A percentile compares a stretch with the other conserved stretches of the same genome.
phyloP scores from a whole-genome alignment of 305 asterid genomes.

The Fraxinus dipetala region DNA sequence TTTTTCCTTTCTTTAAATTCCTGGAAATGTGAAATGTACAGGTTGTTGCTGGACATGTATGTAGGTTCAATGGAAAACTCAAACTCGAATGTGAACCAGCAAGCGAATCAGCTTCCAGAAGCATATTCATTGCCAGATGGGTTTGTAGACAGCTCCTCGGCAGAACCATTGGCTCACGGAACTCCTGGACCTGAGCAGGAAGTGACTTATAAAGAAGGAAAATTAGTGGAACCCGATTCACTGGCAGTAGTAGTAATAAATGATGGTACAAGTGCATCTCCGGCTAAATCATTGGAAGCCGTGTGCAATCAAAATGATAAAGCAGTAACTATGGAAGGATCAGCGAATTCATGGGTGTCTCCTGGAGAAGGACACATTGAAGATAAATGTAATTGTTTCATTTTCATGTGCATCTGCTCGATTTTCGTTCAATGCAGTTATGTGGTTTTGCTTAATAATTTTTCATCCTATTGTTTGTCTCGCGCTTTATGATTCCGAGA shows the following conservation, averaged over 20 bases:
- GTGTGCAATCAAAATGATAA: constrained; percentile 25
- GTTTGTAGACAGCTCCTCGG: constrained; percentile 65
- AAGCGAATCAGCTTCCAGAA: constrained; percentile 75
- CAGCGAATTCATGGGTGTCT: constrained; percentile 15
- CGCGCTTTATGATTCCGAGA: neutral
- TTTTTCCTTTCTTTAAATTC: neutral
- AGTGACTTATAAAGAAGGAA: constrained; percentile 62
- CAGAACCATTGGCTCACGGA: constrained; percentile 29
- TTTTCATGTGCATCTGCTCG: neutral
- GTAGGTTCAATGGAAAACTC: constrained; percentile 42
- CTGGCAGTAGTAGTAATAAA: constrained; percentile 43
- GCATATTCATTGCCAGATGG: constrained; percentile 93
- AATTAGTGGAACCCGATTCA: constrained; percentile 45
- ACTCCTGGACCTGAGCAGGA: constrained; percentile 29
- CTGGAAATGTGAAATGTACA: neutral
- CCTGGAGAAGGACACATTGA: constrained; percentile 24
- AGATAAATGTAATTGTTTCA: constrained; percentile 27
- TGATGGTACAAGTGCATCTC: constrained; percentile 28
- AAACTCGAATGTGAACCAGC: constrained; percentile 30
- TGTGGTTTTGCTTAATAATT: neutral
- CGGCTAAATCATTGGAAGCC: constrained; percentile 21
- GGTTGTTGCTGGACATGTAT: neutral
- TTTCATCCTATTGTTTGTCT: neutral
- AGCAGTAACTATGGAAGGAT: constrained; percentile 17
- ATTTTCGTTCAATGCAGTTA: constrained; percentile 9